Base-by-base conservation (phyloP, 805 yeast genomes). In the Nakazawaea wickerhamii region DNA sequence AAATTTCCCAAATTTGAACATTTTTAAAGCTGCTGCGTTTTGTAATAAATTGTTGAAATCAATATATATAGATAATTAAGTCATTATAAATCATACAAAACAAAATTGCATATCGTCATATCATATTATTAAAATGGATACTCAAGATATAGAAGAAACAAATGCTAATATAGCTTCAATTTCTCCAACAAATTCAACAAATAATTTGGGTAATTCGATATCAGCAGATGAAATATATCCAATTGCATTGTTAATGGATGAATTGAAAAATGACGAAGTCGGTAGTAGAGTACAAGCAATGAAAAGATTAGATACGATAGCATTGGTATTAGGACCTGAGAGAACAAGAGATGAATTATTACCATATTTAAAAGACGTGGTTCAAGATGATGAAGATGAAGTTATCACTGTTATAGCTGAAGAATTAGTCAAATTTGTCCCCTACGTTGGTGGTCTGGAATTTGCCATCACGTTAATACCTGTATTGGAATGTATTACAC, bases 381-480 rank as follows among this genome's bases (percentile, higher is more conserved):
- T 90, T 8, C 93, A 86, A 51, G 99, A 93, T 55, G 99, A 95
- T 60, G 99, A 93, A 65, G 99, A 93, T 63, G 99, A 93, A 65
- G 96, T 93, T 5, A 83, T 91, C 63, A 87, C 96, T 1, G 91
- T 89, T 17, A 73, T 95, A 49, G 97, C 97, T 3, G 87, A 84
- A 53, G 91, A 90, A 68, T 67, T 93, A 53, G 95, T 95, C 37
- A 76, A 77, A 44, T 91, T 93, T 60, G 79, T 89, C 27, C 95
- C 96, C 4, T 76, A 79, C 46, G 79, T 93, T 44, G 99, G 99
- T 37, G 99, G 99, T 44, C 52, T 75, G 10, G 71, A 77, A 47
- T 71, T 70, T 55, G 85, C 86, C 8, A 68, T 78, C 25, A 55
- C 73, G 31, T 60, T 84, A 39, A 64, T 78, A 61, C 76, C 87